Conservation (phyloP, 1,139 yeast species). For the Taphrina deformans region DNA sequence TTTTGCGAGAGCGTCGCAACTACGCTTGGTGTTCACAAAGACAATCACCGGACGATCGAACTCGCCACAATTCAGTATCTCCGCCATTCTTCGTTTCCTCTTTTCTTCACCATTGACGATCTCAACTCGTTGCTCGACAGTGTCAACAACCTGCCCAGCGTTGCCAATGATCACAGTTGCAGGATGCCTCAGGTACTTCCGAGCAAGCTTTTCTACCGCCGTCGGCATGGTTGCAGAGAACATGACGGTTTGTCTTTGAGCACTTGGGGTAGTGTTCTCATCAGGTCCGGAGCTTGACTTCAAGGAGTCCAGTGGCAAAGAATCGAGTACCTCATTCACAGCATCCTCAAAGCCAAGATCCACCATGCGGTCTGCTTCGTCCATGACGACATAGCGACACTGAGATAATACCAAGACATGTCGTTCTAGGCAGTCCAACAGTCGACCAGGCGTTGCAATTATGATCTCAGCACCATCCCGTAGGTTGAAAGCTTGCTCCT, state of each 20-base stretch:
- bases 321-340: slow-evolving; percentile 58
- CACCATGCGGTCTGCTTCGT: slow-evolving; percentile 94
- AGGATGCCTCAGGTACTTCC: slow-evolving; percentile 61
- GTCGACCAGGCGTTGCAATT: slow-evolving; percentile 91
- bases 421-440: slow-evolving; percentile 75
- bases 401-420: slow-evolving; percentile 60
- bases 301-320: slow-evolving; percentile 49
- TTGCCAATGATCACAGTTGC: slow-evolving; percentile 67
- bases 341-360: slow-evolving; percentile 92
- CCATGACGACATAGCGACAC: slow-evolving; percentile 72
- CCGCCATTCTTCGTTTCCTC: slow-evolving; percentile 46
- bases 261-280: slow-evolving; percentile 29
- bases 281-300: slow-evolving; percentile 43
- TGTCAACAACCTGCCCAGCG: slow-evolving; percentile 60
- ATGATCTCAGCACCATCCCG: slow-evolving; percentile 73
- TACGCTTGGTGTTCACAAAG: slow-evolving; percentile 73
- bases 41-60: slow-evolving; percentile 66
- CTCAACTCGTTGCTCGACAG: slow-evolving; percentile 70
- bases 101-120: slow-evolving; percentile 50
- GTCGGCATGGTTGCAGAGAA: slow-evolving; percentile 92
- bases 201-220: slow-evolving; percentile 65
- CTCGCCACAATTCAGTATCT: slow-evolving; percentile 44
- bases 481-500: slow-evolving; percentile 64
- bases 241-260: slow-evolving; percentile 67
- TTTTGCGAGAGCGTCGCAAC: slow-evolving; percentile 65